These are phyloP conservation scores for Cucurbita pepo DNA, from an alignment of 306 rosid species.

Conservation along the genomic window DNA sequence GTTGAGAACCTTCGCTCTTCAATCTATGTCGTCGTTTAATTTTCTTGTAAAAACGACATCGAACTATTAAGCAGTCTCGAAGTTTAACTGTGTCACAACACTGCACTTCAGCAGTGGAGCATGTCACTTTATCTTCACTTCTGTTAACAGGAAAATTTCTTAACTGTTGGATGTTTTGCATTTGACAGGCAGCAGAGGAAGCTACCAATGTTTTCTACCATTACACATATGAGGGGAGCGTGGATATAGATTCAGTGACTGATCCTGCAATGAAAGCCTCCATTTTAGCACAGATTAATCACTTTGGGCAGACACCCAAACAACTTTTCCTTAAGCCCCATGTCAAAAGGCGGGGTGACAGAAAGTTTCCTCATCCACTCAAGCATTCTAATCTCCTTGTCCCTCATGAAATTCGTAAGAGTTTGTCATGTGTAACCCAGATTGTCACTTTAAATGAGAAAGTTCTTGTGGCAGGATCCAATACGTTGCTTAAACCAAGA, in stretches of 20 bases:
- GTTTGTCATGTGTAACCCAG: conserved; percentile 64
- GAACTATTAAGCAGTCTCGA: too few relatives aligned
- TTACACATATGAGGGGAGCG: conserved; percentile 95
- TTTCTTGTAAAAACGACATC: background rate
- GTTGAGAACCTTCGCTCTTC: background rate
- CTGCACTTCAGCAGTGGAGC: too few relatives aligned
- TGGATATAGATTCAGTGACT: conserved; percentile 89
- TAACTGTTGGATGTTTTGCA: conserved; percentile 12
- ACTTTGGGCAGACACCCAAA: conserved; percentile 99
- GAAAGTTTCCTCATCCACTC: conserved; percentile 86
- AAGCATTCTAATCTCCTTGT: conserved; percentile 60
- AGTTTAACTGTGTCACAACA: too few relatives aligned
- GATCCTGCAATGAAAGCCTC: conserved; percentile 99
- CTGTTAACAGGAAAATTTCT: conserved; percentile 9
- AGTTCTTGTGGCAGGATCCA: conserved; percentile 61
- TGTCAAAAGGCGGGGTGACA: conserved; percentile 64
- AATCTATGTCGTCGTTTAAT: background rate
- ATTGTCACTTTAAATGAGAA: conserved; percentile 68
- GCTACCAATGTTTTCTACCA: conserved; percentile 93
- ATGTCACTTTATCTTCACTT: too few relatives aligned
- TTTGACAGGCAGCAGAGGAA: conserved; percentile 89
- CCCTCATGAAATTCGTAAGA: conserved; percentile 72
- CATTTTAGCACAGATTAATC: conserved; percentile 95
- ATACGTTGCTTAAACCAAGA: conserved; percentile 79
- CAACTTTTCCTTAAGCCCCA: conserved; percentile 88